Conservation (phyloP, 1,139 yeast species). For the Yamadazyma triangularis region DNA sequence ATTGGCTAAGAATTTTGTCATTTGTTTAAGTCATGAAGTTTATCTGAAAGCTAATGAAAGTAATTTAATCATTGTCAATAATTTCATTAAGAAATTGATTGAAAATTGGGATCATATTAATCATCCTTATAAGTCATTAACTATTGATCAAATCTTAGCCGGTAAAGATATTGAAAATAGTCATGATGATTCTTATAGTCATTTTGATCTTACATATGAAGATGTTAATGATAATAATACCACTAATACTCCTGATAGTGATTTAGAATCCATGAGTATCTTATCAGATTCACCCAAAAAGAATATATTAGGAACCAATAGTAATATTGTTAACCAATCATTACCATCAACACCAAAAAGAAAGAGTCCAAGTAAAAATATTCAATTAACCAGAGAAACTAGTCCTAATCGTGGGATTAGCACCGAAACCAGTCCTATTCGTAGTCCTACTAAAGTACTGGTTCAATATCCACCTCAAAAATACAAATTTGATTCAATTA, state of each 20-base stretch:
- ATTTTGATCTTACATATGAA: conserved; percentile 28
- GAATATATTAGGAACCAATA: background rate
- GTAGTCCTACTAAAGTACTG: conserved; percentile 9
- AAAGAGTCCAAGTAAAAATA: background rate
- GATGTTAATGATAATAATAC: conserved; percentile 5
- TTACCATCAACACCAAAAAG: no score
- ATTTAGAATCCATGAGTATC: background rate
- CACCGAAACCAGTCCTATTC: background rate
- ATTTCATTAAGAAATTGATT: conserved; percentile 47
- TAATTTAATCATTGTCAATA: conserved; percentile 42
- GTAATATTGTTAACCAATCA: no score
- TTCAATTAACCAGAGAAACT: background rate
- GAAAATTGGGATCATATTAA: conserved; percentile 34
- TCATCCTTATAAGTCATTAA: background rate
- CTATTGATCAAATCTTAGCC: background rate
- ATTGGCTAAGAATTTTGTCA: conserved; percentile 45
- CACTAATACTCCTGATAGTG: conserved; percentile 3
- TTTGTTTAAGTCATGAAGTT: conserved; percentile 50
- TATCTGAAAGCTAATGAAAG: conserved; percentile 42
- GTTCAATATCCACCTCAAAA: conserved; percentile 39
- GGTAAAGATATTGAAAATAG: background rate
- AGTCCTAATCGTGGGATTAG: background rate
- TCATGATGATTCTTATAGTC: conserved; percentile 20
- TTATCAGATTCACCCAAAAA: conserved; percentile 1
- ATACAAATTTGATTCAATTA: conserved; percentile 20